Percentiles rank a stretch among this genome's conserved stretches.
Evolutionary conservation across 768 basidiomycete species (phyloP).

Genomic region (Leccinum boreale): DNA sequence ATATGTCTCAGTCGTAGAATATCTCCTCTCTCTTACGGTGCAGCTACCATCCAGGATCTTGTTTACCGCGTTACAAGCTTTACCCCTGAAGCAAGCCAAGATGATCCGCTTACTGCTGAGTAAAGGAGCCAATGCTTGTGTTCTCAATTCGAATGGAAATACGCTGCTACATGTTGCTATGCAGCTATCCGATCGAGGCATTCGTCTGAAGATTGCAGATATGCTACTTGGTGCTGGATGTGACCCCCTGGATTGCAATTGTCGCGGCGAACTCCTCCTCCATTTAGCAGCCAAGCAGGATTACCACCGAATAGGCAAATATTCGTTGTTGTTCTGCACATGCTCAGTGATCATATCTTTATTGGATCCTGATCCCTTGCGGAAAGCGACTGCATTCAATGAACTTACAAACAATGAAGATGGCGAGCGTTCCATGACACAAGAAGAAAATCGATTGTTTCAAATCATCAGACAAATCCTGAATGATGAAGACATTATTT

Average conservation of each 20-base stretch:
- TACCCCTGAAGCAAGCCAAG: not conserved
- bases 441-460: no score
- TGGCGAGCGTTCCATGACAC: no score
- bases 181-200: not conserved
- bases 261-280: not conserved
- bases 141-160: not conserved
- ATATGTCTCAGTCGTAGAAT: not conserved
- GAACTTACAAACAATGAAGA: no score
- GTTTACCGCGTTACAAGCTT: not conserved
- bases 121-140: not conserved
- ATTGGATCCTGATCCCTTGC: no score
- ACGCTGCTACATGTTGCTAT: not conserved
- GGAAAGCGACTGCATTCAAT: no score
- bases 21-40: not conserved
- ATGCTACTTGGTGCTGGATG: not conserved
- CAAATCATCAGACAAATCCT: no score
- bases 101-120: constrained; percentile 1
- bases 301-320: not conserved
- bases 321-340: not conserved
- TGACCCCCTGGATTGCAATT: not conserved
- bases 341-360: not conserved
- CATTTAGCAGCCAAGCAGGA: not conserved
- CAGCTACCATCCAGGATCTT: not conserved
- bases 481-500: no score
- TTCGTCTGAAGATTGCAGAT: not conserved